Conservation (phyloP, 805 yeast genomes). For the Wickerhamomyces alni region DNA sequence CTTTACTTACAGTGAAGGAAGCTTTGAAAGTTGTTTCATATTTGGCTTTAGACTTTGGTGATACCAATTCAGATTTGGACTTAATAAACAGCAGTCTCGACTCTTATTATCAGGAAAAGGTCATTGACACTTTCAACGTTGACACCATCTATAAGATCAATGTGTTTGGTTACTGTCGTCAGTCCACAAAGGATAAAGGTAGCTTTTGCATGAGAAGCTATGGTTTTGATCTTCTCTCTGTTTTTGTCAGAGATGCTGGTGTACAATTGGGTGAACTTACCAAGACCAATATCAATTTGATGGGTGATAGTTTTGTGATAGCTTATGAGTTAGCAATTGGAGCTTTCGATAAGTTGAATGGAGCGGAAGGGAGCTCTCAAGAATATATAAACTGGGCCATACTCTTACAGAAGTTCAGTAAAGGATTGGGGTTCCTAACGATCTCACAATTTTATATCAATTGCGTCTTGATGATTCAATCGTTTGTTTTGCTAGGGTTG, state of each 20-base stretch:
- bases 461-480: slow-evolving; percentile 1
- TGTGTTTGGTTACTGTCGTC: slow-evolving; percentile 44
- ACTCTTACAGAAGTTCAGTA: slow-evolving; percentile 21
- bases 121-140: slow-evolving; percentile 40
- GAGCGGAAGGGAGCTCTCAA: slow-evolving; percentile 9
- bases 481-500: slow-evolving; percentile 4
- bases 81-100: slow-evolving; percentile 18
- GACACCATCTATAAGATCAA: slow-evolving; percentile 38
- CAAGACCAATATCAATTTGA: slow-evolving; percentile 30
- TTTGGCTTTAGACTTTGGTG: slow-evolving; percentile 39
- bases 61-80: slow-evolving; percentile 11
- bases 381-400: slow-evolving; percentile 22
- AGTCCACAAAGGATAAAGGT: slow-evolving; percentile 17
- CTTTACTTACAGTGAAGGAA: slow-evolving; percentile 32
- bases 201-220: slow-evolving; percentile 29
- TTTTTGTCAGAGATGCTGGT: slow-evolving; percentile 45
- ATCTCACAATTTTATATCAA: slow-evolving; percentile 7
- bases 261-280: slow-evolving; percentile 37
- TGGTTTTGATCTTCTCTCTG: slow-evolving; percentile 43
- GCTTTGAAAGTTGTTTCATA: slow-evolving; percentile 39
- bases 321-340: slow-evolving; percentile 32
- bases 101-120: slow-evolving; percentile 23
- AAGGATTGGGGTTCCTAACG: slow-evolving; percentile 18
- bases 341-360: slow-evolving; percentile 21
- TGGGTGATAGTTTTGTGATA: slow-evolving; percentile 36